phyloP scores from a whole-genome alignment of 352 stramenopile species.

The Globisporangium emineosum region DNA sequence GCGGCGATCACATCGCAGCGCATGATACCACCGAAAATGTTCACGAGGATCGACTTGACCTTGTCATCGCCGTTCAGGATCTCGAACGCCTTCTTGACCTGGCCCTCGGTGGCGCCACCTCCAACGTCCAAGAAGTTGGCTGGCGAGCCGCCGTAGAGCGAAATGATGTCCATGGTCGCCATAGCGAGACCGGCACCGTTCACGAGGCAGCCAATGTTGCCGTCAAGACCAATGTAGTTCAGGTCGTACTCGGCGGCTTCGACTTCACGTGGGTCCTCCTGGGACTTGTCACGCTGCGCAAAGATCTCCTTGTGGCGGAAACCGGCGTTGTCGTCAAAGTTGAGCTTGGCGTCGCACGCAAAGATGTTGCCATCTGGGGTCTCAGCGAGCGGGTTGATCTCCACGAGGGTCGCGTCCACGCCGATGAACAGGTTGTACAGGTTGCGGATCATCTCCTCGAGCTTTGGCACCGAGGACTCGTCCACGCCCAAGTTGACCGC shows the following conservation, averaged over 20 bases:
- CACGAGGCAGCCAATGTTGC: conserved; percentile 99
- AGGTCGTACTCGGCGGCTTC: conserved; percentile 94
- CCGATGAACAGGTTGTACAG: conserved; percentile 97
- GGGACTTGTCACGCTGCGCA: conserved; percentile 82
- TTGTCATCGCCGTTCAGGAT: conserved; percentile 89
- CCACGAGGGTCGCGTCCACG: conserved; percentile 96
- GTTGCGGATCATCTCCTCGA: conserved; percentile 75
- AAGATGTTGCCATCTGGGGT: conserved; percentile 94
- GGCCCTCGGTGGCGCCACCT: conserved; percentile 90
- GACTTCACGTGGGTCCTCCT: conserved; percentile 96
- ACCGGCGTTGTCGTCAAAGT: conserved; percentile 98
- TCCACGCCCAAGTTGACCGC: conserved; percentile 74
- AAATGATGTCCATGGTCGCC: conserved; percentile 99
- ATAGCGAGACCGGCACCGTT: conserved; percentile 99
- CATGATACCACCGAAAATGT: conserved; percentile 99
- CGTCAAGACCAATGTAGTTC: conserved; percentile 99
- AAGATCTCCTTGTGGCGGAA: conserved; percentile 97
- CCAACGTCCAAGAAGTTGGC: conserved; percentile 99
- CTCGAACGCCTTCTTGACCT: conserved; percentile 89
- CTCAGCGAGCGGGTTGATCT: conserved; percentile 99
- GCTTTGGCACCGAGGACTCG: conserved; percentile 41
- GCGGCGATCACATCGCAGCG: conserved; percentile 96
- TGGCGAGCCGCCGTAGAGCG: conserved; percentile 94
- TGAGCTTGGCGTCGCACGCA: conserved; percentile 97
- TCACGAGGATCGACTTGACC: conserved; percentile 98